Conservation (phyloP, 2,329 filamentous ascomycete species). For the Mycocentrospora acerina region DNA sequence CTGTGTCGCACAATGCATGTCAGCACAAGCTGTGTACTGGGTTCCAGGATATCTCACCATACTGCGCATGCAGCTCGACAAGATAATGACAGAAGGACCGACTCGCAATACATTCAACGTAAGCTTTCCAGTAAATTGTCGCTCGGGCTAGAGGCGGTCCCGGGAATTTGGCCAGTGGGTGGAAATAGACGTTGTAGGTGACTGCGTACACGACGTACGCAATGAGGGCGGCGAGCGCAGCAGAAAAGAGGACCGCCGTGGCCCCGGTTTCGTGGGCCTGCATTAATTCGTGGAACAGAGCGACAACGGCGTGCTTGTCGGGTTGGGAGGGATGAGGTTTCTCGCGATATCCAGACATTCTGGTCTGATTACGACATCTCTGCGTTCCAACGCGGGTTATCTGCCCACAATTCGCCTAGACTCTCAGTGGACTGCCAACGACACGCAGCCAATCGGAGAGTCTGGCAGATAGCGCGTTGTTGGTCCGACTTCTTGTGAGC, state of each 20-base stretch:
- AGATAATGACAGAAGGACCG: slow-evolving; percentile 32
- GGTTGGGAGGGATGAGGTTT: no score
- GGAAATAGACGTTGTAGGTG: slow-evolving; percentile 40
- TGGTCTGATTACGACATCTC: no score
- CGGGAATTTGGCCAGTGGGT: slow-evolving; percentile 46
- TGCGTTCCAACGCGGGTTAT: no score
- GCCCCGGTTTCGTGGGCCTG: slow-evolving; percentile 3
- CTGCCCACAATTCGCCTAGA: no score
- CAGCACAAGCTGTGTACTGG: slow-evolving; percentile 5
- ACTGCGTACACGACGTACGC: slow-evolving; percentile 18
- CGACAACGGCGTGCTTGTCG: no score
- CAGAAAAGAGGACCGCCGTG: slow-evolving; percentile 10
- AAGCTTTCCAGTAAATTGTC: slow-evolving; percentile 33
- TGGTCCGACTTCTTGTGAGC: no score
- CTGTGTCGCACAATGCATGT: slow-evolving; percentile 11
- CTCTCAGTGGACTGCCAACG: no score
- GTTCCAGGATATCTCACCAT: slow-evolving; percentile 19
- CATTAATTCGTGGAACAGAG: no score
- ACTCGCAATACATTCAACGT: slow-evolving; percentile 27
- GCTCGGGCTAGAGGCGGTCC: slow-evolving; percentile 38
- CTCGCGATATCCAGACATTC: no score
- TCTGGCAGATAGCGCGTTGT: no score
- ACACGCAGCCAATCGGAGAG: no score
- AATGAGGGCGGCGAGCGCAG: slow-evolving; percentile 11
- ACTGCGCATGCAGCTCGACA: slow-evolving; percentile 25